These are phyloP conservation scores for Candida sphagnicola DNA, from an alignment of 805 yeast species.

Conservation along the genomic window DNA sequence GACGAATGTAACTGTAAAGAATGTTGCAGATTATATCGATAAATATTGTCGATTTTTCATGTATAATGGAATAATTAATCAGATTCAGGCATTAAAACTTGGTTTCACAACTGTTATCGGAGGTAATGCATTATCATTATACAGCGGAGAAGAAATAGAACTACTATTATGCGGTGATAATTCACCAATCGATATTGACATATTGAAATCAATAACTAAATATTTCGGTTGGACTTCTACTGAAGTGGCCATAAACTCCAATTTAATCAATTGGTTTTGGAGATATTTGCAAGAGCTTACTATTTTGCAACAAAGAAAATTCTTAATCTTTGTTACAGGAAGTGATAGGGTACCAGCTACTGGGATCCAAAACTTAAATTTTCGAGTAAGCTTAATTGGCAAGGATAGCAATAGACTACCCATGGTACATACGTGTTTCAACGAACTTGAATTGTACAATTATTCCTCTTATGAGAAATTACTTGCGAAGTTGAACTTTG, in stretches of 20 bases:
- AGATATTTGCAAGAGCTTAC: slow-evolving; percentile 52
- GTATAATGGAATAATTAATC: slow-evolving; percentile 47
- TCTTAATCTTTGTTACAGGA: slow-evolving; percentile 81
- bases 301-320: slow-evolving; percentile 50
- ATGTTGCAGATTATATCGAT: slow-evolving; percentile 58
- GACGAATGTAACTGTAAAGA: slow-evolving; percentile 52
- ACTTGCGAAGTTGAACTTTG: slow-evolving; percentile 53
- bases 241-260: slow-evolving; percentile 33
- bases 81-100: slow-evolving; percentile 53
- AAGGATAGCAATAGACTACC: slow-evolving; percentile 56
- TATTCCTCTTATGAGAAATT: slow-evolving; percentile 58
- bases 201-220: slow-evolving; percentile 66
- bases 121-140: slow-evolving; percentile 74
- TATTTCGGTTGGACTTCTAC: slow-evolving; percentile 60
- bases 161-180: slow-evolving; percentile 75
- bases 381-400: slow-evolving; percentile 58
- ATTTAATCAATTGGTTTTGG: slow-evolving; percentile 82
- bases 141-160: slow-evolving; percentile 80
- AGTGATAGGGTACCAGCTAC: slow-evolving; percentile 92
- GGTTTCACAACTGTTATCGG: slow-evolving; percentile 80
- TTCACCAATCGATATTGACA: slow-evolving; percentile 57
- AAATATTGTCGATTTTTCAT: slow-evolving; percentile 60
- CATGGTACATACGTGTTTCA: slow-evolving; percentile 91
- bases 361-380: slow-evolving; percentile 71
- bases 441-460: slow-evolving; percentile 74